Evolutionary conservation across 73 alveolate species (phyloP), one percentile per base, ranked within the genome.

Genomic region (Paramecium octaurelia): DNA sequence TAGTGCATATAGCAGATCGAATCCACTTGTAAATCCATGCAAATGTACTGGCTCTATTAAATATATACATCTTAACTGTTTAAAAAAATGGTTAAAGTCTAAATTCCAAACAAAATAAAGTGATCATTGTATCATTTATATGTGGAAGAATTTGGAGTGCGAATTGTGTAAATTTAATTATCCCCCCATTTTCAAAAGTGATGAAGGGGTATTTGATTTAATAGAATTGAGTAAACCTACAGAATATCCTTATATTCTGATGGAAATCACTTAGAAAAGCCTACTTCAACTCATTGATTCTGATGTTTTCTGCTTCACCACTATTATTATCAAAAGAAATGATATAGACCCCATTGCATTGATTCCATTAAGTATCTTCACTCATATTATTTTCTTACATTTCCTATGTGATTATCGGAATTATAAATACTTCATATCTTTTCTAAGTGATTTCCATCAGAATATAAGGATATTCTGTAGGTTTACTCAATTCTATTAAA

Each of bases 31-130:
- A 0, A 85, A 76, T 43, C 96, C 96, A 1, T 93, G 96, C 44
- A 93, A 93, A 34, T 93, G 96, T 29, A 86, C 64, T 38, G 96
- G 96, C 16, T 73, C 96, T 34, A 59, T 92, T 34, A 77, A 91
- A 92, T 88, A 93, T 50, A 88, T 91, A 20, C 96, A 93, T 93
- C 85, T 69, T 68, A 87, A 92, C n/a, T 93, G 96, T 60, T 91
- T 93, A 54, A 89, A 93, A 85, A 71, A 92, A 43, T 93, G 96
- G 95, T 92, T 93, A 31, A 58, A 88, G 93, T 68, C 88, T 10
- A 93, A 89, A 71, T 43, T 70, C 20, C 69, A 68, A 43, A 70
- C 80, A 10, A 89, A 71, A 31, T 70, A 77, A 23, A 58, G 92
- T n/a, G 85, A 70, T 40, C 57, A 38, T 31, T 44, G 86, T 31